Evolutionary conservation across 1,284 basidiomycete genomes (phyloP).

Genomic region (Fomes fomentarius): DNA sequence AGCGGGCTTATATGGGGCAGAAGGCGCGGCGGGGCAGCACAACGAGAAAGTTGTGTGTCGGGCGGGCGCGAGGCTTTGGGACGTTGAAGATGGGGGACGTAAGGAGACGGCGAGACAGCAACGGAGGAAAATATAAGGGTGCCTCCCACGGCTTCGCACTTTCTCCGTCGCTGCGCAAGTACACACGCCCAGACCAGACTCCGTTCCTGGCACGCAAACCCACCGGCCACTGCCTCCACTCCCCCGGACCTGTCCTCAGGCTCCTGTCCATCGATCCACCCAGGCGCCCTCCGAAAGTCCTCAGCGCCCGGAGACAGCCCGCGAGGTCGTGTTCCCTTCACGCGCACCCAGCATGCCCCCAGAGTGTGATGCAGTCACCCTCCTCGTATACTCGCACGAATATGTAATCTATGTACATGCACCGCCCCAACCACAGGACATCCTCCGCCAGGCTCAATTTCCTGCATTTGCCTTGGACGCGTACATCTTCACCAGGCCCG

Average conservation of each 20-base stretch:
- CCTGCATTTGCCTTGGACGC: slow-evolving; percentile 50
- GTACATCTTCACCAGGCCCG: slow-evolving; percentile 78
- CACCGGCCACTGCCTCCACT: too few species aligned
- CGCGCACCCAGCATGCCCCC: slow-evolving; percentile 10
- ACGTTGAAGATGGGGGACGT: slow-evolving; percentile 16
- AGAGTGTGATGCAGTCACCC: slow-evolving; percentile 11
- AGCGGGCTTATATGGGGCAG: slow-evolving; percentile 25
- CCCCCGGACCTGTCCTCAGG: too few species aligned
- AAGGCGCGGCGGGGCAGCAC: slow-evolving; percentile 9
- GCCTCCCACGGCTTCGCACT: slow-evolving; percentile 13
- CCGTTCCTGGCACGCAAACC: too few species aligned
- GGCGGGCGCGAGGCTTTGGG: slow-evolving; percentile 17
- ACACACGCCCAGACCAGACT: neutral
- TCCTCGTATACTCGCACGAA: slow-evolving; percentile 13
- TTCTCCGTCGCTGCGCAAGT: slow-evolving; percentile 7
- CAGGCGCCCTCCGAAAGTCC: too few species aligned
- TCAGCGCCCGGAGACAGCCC: neutral
- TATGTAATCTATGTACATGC: slow-evolving; percentile 11
- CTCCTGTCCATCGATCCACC: too few species aligned
- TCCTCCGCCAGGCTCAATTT: slow-evolving; percentile 17
- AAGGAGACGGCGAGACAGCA: slow-evolving; percentile 10
- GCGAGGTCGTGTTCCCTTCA: slow-evolving; percentile 9
- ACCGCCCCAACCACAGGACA: neutral
- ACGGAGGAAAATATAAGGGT: slow-evolving; percentile 10
- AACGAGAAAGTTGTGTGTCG: slow-evolving; percentile 13